Conservation (phyloP, 1,284 basidiomycete genomes). For the Puccinia hordei region DNA sequence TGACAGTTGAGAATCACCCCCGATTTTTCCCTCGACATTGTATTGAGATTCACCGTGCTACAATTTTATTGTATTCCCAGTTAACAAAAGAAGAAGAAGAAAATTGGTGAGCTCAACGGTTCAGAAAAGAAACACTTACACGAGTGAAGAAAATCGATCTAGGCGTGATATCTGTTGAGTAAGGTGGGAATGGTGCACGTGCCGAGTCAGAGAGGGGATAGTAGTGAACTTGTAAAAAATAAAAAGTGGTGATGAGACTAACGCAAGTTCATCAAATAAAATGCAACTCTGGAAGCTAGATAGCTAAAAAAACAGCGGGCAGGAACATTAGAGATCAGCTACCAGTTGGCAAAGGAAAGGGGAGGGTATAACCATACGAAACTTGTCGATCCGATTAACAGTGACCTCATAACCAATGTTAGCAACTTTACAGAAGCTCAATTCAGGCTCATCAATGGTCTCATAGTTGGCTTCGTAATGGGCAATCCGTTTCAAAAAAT, state of each 20-base stretch:
- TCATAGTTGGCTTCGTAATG: slow-evolving; percentile 97
- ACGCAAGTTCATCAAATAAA: slow-evolving; percentile 86
- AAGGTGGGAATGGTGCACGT: slow-evolving; percentile 49
- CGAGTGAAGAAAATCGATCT: slow-evolving; percentile 94
- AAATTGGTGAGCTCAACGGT: slow-evolving; percentile 10
- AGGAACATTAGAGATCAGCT: slow-evolving; percentile 51
- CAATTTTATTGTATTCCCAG: not conserved
- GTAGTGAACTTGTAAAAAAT: too few species aligned
- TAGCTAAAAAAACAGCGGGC: slow-evolving; percentile 36
- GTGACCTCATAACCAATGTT: slow-evolving; percentile 48
- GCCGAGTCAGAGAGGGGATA: too few species aligned
- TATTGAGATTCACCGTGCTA: slow-evolving; percentile 98
- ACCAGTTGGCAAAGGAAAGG: slow-evolving; percentile 51
- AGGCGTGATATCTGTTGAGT: slow-evolving; percentile 80
- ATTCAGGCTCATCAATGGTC: slow-evolving; percentile 70
- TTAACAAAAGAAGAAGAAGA: slow-evolving; percentile 34
- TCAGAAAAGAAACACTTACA: slow-evolving; percentile 62
- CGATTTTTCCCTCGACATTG: slow-evolving; percentile 95
- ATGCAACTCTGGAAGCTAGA: slow-evolving; percentile 75
- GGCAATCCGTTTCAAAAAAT: slow-evolving; percentile 87
- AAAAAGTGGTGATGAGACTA: not conserved
- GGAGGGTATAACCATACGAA: not conserved
- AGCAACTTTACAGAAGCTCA: slow-evolving; percentile 48
- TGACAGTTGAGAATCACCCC: slow-evolving; percentile 88
- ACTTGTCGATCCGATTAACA: slow-evolving; percentile 48